Base-by-base conservation (phyloP, 345 rosid species). In the Brassica nigra region DNA sequence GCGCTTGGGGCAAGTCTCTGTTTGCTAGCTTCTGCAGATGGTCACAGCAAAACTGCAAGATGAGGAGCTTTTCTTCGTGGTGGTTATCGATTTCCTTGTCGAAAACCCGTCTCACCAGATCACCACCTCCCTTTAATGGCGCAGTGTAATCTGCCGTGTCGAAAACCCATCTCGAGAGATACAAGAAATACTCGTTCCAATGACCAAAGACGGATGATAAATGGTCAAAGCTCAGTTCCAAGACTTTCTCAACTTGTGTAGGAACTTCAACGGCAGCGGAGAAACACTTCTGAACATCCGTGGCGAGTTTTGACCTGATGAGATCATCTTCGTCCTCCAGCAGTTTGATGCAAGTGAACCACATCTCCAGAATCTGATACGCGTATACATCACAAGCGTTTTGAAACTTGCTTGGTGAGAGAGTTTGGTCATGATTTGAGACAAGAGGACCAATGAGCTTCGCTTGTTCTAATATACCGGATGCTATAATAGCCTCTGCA, bases 61-160 rank as follows among this genome's bases (percentile, higher is more conserved):
- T 86, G 76, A 92, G 77, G 66, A 92, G 89, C 88, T 91, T 95
- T 82, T 95, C 99, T 83, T 95, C 95, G 4, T 92, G 97, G 75
- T 91, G 97, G 73, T 95, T 95, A 80, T 95, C 97, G 3, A 92
- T 89, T 78, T 95, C 99, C 86, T 89, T 95, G 89, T 95, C 99
- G 39, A 95, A 95, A 74, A 95, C 97, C 73, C 83, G 88, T 76
- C 97, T 87, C 79, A 95, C 94, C 36, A 92, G 83, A 84, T 95
- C 95, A 66, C 85, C 86, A 36, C 85, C 77, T 39, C 76, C 80
- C 47, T 70, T 76, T 65, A 79, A 34, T 4, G 87, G 73, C 16
- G 82, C 83, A 39, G 71, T 85, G 77, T 80, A 82, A 80, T 76
- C 87, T 31, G 87, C 92, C 6, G 86, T 81, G 74, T 84, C 80